Evolutionary conservation across 1,284 basidiomycete genomes (phyloP), one percentile per base, ranked within the genome.

Genomic region (Bjerkandera adusta): DNA sequence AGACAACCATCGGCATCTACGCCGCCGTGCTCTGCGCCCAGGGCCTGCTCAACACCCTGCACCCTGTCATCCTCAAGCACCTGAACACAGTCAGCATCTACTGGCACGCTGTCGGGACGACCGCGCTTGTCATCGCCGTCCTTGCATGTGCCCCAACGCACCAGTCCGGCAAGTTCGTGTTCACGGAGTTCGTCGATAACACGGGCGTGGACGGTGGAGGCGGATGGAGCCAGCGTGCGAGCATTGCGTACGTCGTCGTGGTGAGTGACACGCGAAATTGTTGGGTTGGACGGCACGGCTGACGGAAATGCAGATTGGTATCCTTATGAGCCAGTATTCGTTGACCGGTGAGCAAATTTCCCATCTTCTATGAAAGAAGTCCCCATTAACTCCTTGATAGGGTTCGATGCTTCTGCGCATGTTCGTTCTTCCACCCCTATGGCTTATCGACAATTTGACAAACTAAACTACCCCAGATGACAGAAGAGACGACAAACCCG

Each of bases 401-500:
- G 84, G 3, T 87, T 84, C 58, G 83, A 86, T 58, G 83, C 82
- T 18, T 82, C 81, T 55, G 82, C 83, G 26, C 81, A 85, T 63
- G 81, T 83, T 51, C 52, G 77, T 65, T 18, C 5, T 34, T 25
- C 35, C 30, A 36, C 16, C 35, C 42, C 43, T 11, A 12, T 16
- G 15, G n/a, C 24, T 38, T 29, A 26, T 30, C 39, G 15, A 30
- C 39, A 11, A n/a, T n/a, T n/a, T n/a, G n/a, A n/a, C n/a, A n/a
- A n/a, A n/a, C n/a, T n/a, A n/a, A n/a, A n/a, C n/a, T 34, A 18
- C 15, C 29, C 22, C 57, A 86, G 80, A 83, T 89, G 83, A 83
- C 83, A 0, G 87, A 89, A 64, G 86, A 90, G 63, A 90, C 87
- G 0, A 76, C 69, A 39, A 85, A 89, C 58, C 85, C 86, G 12